Conservation (phyloP, 805 yeast species). For the Teunomyces aglyptinius region DNA sequence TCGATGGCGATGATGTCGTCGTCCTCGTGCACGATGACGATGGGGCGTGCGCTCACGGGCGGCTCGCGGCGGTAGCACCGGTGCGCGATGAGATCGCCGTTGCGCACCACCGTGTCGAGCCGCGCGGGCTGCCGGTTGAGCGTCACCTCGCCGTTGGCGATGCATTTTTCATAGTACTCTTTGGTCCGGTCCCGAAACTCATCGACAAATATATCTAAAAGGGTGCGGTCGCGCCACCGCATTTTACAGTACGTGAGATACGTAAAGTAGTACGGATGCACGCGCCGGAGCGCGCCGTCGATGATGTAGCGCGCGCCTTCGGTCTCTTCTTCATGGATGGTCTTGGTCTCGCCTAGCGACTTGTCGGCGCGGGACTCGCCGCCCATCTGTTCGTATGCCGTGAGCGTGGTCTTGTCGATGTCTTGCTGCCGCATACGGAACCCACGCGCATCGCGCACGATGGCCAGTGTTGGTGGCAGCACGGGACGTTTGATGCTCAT, state of each 20-base stretch:
- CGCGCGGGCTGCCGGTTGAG: conserved; percentile 67
- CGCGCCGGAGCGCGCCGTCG: conserved; percentile 64
- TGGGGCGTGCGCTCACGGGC: conserved; percentile 59
- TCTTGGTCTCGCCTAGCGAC: conserved; percentile 22
- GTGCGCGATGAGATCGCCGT: conserved; percentile 84
- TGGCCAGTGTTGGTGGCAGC: not conserved
- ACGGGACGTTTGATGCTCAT: conserved; percentile 3
- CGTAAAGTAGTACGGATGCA: conserved; percentile 84
- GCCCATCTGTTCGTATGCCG: conserved; percentile 42
- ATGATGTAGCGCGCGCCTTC: conserved; percentile 57
- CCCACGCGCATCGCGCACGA: conserved; percentile 42
- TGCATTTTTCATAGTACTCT: conserved; percentile 56
- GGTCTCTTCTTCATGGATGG: conserved; percentile 53
- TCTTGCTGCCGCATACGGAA: conserved; percentile 46
- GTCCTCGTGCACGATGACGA: conserved; percentile 69
- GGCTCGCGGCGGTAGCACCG: conserved; percentile 89
- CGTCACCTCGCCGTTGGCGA: conserved; percentile 63
- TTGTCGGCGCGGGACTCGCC: conserved; percentile 24
- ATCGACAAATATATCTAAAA: conserved; percentile 74
- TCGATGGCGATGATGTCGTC: conserved; percentile 79
- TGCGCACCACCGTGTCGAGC: conserved; percentile 62
- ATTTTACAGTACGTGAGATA: conserved; percentile 87
- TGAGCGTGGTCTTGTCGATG: conserved; percentile 41
- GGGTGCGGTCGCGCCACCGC: conserved; percentile 85
- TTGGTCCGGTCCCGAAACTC: conserved; percentile 83